These are phyloP conservation scores for Hyaloscypha finlandica DNA, from an alignment of 495 filamentous ascomycete genomes.

Conservation along the genomic window DNA sequence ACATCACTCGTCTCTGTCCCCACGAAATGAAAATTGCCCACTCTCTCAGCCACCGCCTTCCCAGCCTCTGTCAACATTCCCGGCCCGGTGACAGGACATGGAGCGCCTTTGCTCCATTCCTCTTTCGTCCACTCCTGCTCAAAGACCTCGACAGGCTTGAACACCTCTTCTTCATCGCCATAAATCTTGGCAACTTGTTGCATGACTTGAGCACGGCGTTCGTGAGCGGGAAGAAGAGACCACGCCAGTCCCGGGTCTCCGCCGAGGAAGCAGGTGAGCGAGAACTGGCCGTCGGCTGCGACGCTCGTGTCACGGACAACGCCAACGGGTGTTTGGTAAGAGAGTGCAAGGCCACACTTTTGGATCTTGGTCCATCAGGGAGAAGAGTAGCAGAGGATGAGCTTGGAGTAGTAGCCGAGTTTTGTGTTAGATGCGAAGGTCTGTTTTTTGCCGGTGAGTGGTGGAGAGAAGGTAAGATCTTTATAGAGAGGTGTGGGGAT, in stretches of 20 bases:
- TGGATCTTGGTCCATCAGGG: slow-evolving; percentile 44
- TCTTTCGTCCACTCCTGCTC: slow-evolving; percentile 38
- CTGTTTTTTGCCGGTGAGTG: slow-evolving; percentile 33
- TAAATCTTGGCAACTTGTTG: background rate
- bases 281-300: slow-evolving; percentile 37
- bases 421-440: slow-evolving; percentile 21
- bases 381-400: slow-evolving; percentile 37
- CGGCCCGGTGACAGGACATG: slow-evolving; percentile 32
- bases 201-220: background rate
- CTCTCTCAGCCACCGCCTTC: slow-evolving; percentile 28
- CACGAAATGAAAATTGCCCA: slow-evolving; percentile 47
- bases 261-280: slow-evolving; percentile 45
- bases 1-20: slow-evolving; percentile 46
- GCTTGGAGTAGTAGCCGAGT: slow-evolving; percentile 43
- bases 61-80: slow-evolving; percentile 34
- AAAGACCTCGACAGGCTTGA: slow-evolving; percentile 25
- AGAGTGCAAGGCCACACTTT: slow-evolving; percentile 39
- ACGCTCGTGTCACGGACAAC: slow-evolving; percentile 45
- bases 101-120: slow-evolving; percentile 28
- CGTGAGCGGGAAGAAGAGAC: slow-evolving; percentile 16
- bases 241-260: slow-evolving; percentile 38
- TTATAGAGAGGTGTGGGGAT: slow-evolving; percentile 39
- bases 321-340: slow-evolving; percentile 37
- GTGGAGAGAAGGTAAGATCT: slow-evolving; percentile 39
- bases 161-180: background rate